These are phyloP conservation scores for Monosporascus sp. DNA, from an alignment of 2,329 filamentous ascomycete species.

Conservation along the genomic window DNA sequence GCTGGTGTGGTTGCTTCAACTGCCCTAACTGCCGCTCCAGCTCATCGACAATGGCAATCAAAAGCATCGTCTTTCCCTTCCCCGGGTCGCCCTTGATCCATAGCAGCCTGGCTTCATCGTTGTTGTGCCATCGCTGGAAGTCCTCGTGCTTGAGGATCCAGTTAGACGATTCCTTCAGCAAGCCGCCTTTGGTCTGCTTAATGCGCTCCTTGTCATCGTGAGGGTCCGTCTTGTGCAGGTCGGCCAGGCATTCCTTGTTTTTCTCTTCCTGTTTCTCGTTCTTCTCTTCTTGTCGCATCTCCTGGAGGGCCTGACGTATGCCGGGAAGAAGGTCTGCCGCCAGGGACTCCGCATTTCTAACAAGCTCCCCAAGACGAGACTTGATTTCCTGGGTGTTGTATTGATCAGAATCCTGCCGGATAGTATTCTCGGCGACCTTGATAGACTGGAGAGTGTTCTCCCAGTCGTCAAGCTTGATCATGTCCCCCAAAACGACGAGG, in stretches of 20 bases:
- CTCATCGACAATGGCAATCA: slow-evolving; percentile 23
- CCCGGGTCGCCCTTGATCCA: slow-evolving; percentile 13
- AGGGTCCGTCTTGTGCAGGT: too few relatives aligned
- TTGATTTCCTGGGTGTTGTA: slow-evolving; percentile 7
- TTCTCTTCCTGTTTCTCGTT: slow-evolving; percentile 6
- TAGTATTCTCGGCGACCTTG: slow-evolving; percentile 19
- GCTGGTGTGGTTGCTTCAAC: neutral
- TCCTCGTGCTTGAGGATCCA: too few relatives aligned
- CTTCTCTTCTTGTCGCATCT: slow-evolving; percentile 4
- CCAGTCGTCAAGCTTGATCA: slow-evolving; percentile 31
- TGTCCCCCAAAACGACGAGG: slow-evolving; percentile 22
- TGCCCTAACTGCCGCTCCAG: slow-evolving; percentile 11
- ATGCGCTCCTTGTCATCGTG: too few relatives aligned
- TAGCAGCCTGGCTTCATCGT: neutral
- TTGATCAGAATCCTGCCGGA: neutral
- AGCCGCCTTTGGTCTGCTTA: too few relatives aligned
- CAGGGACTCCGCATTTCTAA: neutral
- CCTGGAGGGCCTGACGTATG: neutral
- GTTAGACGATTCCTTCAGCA: too few relatives aligned
- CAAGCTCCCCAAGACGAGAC: neutral
- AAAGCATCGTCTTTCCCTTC: slow-evolving; percentile 33
- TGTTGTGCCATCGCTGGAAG: too few relatives aligned
- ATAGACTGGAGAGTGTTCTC: slow-evolving; percentile 23
- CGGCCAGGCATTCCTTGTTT: slow-evolving; percentile 18
- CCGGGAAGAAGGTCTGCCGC: neutral